Evolutionary conservation across 2,329 filamentous ascomycete genomes (phyloP).

Genomic region (Apiospora rasikravindrae): DNA sequence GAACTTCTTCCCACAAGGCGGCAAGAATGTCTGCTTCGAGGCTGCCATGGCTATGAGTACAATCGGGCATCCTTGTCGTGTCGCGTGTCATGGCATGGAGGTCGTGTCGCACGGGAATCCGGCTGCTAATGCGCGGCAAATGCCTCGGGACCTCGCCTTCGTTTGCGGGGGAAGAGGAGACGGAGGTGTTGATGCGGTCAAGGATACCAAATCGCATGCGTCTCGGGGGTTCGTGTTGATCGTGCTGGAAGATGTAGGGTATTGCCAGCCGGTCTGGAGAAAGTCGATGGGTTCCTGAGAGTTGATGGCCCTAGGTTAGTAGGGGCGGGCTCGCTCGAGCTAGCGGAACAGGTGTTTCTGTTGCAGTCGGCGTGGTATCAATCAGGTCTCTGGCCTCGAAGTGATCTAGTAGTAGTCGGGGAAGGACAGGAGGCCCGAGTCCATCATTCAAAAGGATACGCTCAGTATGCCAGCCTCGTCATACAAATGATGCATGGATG

Average conservation of each 20-base stretch:
- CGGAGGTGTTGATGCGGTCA: background rate
- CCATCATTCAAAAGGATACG: background rate
- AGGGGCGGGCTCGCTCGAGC: background rate
- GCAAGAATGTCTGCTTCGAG: constrained; percentile 56
- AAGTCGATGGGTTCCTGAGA: background rate
- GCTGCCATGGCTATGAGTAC: constrained; percentile 37
- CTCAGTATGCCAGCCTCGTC: background rate
- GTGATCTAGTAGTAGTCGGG: background rate
- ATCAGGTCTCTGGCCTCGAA: background rate
- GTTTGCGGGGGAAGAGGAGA: background rate
- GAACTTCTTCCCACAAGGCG: constrained; percentile 65
- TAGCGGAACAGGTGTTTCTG: background rate
- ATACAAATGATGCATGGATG: background rate
- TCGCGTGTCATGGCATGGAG: constrained; percentile 57
- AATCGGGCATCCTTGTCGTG: constrained; percentile 42
- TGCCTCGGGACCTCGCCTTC: background rate
- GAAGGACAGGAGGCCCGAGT: background rate
- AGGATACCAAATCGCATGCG: background rate
- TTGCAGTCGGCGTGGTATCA: background rate
- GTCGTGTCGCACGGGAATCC: constrained; percentile 14
- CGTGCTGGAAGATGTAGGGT: background rate
- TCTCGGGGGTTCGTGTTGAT: constrained; percentile 5
- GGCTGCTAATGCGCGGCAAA: constrained; percentile 1
- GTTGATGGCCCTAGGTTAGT: background rate
- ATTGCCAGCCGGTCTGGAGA: background rate